Evolutionary conservation across 1,139 yeast genomes (phyloP), one percentile per base, ranked within the genome.

Genomic region (Entelexis paramagnoliae): DNA sequence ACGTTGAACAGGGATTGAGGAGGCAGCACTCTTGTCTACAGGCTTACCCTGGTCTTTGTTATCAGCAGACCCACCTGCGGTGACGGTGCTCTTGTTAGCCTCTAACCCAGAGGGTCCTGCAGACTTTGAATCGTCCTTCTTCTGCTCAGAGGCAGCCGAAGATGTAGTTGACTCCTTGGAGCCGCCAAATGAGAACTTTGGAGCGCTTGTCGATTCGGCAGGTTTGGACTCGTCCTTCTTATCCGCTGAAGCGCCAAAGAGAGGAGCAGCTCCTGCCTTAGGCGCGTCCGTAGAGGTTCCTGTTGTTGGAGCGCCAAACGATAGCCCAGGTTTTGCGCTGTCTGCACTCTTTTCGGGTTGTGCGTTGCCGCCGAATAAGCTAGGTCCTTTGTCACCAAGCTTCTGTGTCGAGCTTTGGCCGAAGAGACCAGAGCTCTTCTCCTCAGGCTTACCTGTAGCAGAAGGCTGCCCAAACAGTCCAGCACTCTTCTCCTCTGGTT

Each of bases 1-100:
- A 49, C 67, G 70, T 48, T 58, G 70, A 63, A 60, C 67, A 50
- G 59, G 48, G n/a, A 51, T 53, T 10, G 49, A 34, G 38, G 35
- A 9, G 35, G 53, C 50, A 19, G 50, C 57, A 7, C 19, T 34
- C 26, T 44, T 26, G 19, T 42, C 29, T 2, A 16, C 28, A 10
- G 36, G 20, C n/a, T 9, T 19, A 7, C 13, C n/a, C 46, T 30
- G 35, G 14, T 32, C 36, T n/a, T 42, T 42, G n/a, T 20, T 42
- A 2, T 41, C 45, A 7, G 43, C 13, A 6, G 43, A 40, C 8
- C 33, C 43, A n/a, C 14, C 20, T 10, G 24, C 14, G 2, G 30
- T 20, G 33, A 13, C n/a, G 6, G 33, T 30, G 19, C 30, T 26
- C 4, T 14, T 39, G 32, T 4, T 17, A 4, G 26, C 19, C 2